These are phyloP conservation scores for Backusella tuberculispora DNA, from an alignment of 192 early-diverging fungal genomes.

Conservation along the genomic window DNA sequence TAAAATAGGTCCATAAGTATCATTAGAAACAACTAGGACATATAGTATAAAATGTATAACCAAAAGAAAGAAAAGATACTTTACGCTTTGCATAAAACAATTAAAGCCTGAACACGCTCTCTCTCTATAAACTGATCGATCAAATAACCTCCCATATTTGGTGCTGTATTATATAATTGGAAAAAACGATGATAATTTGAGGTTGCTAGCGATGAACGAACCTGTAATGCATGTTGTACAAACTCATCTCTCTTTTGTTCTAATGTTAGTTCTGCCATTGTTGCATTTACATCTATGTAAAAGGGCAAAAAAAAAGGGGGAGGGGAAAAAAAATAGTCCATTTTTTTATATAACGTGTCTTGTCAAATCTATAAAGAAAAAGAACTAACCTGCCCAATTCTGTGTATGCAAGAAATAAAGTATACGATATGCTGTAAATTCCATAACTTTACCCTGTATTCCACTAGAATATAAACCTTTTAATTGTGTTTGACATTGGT, in stretches of 20 bases:
- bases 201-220: conserved; percentile 78
- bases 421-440: conserved; percentile 94
- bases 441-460: conserved; percentile 76
- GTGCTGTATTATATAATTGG: conserved; percentile 71
- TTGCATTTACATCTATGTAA: conserved; percentile 75
- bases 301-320: neutral
- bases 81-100: conserved; percentile 78
- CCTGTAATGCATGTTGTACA: conserved; percentile 82
- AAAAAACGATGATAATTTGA: conserved; percentile 91
- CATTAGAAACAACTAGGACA: neutral
- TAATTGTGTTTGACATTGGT: conserved; percentile 96
- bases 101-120: conserved; percentile 81
- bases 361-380: neutral
- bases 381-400: conserved; percentile 74
- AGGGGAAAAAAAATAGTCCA: neutral
- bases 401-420: conserved; percentile 88
- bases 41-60: neutral
- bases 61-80: conserved; percentile 7
- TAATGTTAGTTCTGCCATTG: conserved; percentile 72
- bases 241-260: conserved; percentile 63
- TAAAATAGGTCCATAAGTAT: neutral
- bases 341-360: neutral
- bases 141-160: conserved; percentile 87
- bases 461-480: conserved; percentile 82
- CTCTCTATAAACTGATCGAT: conserved; percentile 93